Evolutionary conservation across 306 rosid species (phyloP).

Genomic region (Gleditsia sinensis): DNA sequence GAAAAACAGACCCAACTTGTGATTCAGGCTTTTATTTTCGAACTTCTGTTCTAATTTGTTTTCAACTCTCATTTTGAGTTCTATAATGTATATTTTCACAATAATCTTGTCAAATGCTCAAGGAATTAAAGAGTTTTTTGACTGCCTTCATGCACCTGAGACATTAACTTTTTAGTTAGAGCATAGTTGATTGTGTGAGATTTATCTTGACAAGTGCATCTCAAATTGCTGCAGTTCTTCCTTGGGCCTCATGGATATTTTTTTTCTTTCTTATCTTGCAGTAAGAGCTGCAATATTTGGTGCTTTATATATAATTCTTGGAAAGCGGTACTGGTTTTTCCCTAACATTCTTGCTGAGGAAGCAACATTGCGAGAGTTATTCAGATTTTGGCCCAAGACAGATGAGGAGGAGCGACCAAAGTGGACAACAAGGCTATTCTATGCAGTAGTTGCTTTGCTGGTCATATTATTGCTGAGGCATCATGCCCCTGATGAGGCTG

Average conservation of each 20-base stretch:
- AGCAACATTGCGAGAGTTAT: conserved; percentile 88
- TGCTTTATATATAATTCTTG: conserved; percentile 53
- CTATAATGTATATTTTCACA: neutral
- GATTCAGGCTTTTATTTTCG: too few species aligned
- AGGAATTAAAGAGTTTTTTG: neutral
- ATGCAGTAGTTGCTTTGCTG: conserved; percentile 73
- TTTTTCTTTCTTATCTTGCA: conserved; percentile 36
- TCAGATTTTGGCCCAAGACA: conserved; percentile 92
- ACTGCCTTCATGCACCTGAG: neutral
- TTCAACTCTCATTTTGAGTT: neutral
- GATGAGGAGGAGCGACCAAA: conserved; percentile 96
- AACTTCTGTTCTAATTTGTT: too few species aligned
- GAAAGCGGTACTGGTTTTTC: conserved; percentile 73
- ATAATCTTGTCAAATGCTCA: neutral
- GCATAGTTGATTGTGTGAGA: neutral
- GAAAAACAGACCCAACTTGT: too few species aligned
- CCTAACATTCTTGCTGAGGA: conserved; percentile 79
- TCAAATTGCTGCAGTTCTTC: neutral
- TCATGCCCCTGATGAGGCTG: conserved; percentile 99
- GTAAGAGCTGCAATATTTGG: conserved; percentile 68
- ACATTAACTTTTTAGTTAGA: neutral
- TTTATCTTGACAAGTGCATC: neutral
- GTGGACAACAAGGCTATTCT: conserved; percentile 95
- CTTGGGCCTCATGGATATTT: neutral
- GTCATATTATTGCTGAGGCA: conserved; percentile 87